Conservation (phyloP, 2,329 filamentous ascomycete genomes). For the Fusarium proliferatum region DNA sequence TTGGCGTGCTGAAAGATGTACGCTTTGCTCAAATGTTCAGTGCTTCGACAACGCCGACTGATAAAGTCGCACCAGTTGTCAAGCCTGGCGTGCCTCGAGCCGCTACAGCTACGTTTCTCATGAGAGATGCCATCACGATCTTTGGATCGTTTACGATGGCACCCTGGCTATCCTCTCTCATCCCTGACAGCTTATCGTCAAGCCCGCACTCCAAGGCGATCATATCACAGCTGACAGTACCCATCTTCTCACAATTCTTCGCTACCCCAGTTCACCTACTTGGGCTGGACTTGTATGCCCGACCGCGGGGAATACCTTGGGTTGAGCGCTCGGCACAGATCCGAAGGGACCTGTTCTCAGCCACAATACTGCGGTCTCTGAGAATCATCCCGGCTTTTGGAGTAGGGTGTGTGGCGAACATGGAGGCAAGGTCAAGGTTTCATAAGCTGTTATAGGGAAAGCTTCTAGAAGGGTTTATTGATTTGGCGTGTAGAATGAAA, state of each 20-base stretch:
- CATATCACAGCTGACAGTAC: slow-evolving; percentile 46
- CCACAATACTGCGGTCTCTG: slow-evolving; percentile 44
- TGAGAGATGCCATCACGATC: slow-evolving; percentile 48
- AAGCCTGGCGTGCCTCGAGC: slow-evolving; percentile 35
- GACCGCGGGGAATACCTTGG: slow-evolving; percentile 18
- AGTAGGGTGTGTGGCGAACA: slow-evolving; percentile 45
- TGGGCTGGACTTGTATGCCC: slow-evolving; percentile 39
- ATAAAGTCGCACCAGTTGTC: slow-evolving; percentile 8
- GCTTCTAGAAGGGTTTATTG: fast-evolving
- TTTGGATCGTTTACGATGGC: slow-evolving; percentile 49
- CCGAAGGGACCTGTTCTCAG: slow-evolving; percentile 40
- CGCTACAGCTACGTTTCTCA: slow-evolving; percentile 43
- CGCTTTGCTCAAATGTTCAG: slow-evolving; percentile 47
- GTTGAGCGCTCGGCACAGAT: slow-evolving; percentile 38
- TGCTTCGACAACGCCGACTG: not conserved
- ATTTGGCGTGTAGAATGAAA: not conserved
- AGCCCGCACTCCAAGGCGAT: slow-evolving; percentile 44
- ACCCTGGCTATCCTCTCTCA: slow-evolving; percentile 38
- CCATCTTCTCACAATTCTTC: slow-evolving; percentile 46
- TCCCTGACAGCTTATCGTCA: slow-evolving; percentile 42
- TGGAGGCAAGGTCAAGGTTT: slow-evolving; percentile 35
- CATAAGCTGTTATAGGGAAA: slow-evolving; percentile 9
- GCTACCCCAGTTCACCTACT: slow-evolving; percentile 48
- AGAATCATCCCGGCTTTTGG: slow-evolving; percentile 49
- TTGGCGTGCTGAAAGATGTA: slow-evolving; percentile 49